Evolutionary conservation across 1,284 basidiomycete genomes (phyloP).

Genomic region (Apiotrichum brassicae): DNA sequence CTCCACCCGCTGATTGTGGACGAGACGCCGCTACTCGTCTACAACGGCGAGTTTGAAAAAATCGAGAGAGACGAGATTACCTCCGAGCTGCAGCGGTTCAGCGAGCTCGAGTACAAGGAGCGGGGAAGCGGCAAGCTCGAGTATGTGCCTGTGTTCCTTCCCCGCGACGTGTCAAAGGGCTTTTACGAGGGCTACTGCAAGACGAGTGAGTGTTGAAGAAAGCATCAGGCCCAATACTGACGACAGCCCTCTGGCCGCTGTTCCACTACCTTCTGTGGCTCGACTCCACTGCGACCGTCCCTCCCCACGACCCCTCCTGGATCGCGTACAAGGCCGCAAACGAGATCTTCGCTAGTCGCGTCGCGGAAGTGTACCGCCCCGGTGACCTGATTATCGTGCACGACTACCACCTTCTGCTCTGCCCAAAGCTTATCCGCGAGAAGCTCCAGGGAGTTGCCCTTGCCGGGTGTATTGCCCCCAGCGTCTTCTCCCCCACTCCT

Average conservation of each 20-base stretch:
- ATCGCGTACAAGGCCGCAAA: constrained; percentile 79
- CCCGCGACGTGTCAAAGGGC: constrained; percentile 80
- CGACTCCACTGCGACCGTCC: constrained; percentile 57
- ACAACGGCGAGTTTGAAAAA: constrained; percentile 53
- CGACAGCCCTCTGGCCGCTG: constrained; percentile 83
- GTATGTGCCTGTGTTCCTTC: constrained; percentile 88
- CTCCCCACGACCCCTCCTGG: constrained; percentile 67
- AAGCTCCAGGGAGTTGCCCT: constrained; percentile 47
- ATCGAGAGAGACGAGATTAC: constrained; percentile 61
- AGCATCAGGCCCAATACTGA: too few relatives aligned
- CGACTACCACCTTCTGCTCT: constrained; percentile 88
- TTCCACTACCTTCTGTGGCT: constrained; percentile 99
- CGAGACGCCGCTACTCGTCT: constrained; percentile 42
- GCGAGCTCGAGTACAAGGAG: constrained; percentile 54
- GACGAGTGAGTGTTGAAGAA: constrained; percentile 64
- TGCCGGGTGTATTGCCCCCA: neutral
- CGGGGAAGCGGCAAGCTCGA: constrained; percentile 55
- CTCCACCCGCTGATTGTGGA: constrained; percentile 17
- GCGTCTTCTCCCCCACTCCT: constrained; percentile 7
- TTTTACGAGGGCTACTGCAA: constrained; percentile 99
- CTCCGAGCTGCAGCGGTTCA: constrained; percentile 56
- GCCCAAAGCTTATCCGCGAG: constrained; percentile 77
- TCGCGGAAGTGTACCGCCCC: constrained; percentile 68
- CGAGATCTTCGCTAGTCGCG: constrained; percentile 71
- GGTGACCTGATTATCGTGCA: constrained; percentile 89